A percentile compares a stretch with the other conserved stretches of the same genome.
Evolutionary conservation across 192 early-diverging fungal genomes (phyloP).

Genomic region (Linnemannia hyalina): DNA sequence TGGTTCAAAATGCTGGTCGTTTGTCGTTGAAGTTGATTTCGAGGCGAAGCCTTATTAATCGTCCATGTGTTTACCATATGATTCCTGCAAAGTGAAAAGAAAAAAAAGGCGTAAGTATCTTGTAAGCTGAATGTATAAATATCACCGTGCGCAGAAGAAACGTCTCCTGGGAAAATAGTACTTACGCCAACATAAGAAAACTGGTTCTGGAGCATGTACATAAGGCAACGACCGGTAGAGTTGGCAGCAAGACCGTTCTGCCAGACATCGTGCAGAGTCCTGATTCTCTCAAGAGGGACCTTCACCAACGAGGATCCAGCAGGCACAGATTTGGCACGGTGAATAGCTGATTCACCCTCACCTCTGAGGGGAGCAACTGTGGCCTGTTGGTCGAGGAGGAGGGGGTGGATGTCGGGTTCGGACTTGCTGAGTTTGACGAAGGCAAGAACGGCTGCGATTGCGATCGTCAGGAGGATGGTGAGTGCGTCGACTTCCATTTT

Average conservation of each 20-base stretch:
- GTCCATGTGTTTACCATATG: slow-evolving; percentile 20
- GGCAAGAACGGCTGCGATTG: slow-evolving; percentile 51
- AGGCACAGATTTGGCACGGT: slow-evolving; percentile 61
- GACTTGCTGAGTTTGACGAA: slow-evolving; percentile 47
- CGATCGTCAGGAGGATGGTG: slow-evolving; percentile 59
- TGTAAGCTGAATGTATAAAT: neutral
- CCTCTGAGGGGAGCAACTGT: slow-evolving; percentile 62
- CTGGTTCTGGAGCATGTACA: slow-evolving; percentile 45
- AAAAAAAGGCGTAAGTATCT: neutral
- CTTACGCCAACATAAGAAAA: slow-evolving; percentile 32
- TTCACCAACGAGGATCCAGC: slow-evolving; percentile 55
- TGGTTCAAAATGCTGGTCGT: too few relatives aligned
- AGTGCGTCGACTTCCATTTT: slow-evolving; percentile 66
- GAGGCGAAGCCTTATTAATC: neutral
- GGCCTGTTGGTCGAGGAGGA: slow-evolving; percentile 67
- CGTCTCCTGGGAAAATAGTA: neutral
- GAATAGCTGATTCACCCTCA: slow-evolving; percentile 65
- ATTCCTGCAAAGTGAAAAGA: slow-evolving; percentile 3
- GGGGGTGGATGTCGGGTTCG: slow-evolving; percentile 71
- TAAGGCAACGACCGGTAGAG: slow-evolving; percentile 30
- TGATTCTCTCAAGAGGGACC: slow-evolving; percentile 53
- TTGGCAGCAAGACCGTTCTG: slow-evolving; percentile 47
- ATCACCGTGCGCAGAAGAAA: neutral
- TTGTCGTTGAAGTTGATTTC: neutral
- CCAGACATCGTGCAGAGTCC: slow-evolving; percentile 65